A percentile compares a stretch with the other conserved stretches of the same genome.
Evolutionary conservation across 1,139 yeast genomes (phyloP).

Genomic region (Hemisphaericaspora lyxosophila): DNA sequence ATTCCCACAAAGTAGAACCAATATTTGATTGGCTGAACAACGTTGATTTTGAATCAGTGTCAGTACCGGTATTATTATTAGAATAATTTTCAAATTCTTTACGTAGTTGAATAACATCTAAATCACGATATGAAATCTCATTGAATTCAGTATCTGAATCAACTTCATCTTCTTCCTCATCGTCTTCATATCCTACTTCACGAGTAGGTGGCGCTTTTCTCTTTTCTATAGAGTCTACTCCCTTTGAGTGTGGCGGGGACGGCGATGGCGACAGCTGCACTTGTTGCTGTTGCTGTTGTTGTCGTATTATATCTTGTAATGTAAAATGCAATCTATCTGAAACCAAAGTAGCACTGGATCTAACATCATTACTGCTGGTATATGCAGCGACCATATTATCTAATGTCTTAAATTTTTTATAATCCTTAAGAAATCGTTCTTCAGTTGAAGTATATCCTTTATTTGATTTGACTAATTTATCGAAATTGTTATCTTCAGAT

Average conservation of each 20-base stretch:
- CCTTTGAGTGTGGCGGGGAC: background rate
- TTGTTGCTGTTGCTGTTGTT: conserved; percentile 11
- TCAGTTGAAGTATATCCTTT: conserved; percentile 26
- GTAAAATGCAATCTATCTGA: conserved; percentile 13
- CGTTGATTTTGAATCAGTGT: conserved; percentile 15
- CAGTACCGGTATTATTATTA: conserved; percentile 7
- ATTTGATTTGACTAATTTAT: conserved; percentile 21
- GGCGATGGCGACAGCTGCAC: background rate
- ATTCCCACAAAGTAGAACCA: conserved; percentile 60
- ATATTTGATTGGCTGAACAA: conserved; percentile 17
- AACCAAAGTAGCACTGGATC: conserved; percentile 15
- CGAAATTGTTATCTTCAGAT: conserved; percentile 25
- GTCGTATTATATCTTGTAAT: conserved; percentile 31
- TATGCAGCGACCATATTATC: conserved; percentile 34
- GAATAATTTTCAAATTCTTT: conserved; percentile 22
- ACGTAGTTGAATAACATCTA: conserved; percentile 30
- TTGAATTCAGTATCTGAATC: conserved; percentile 20
- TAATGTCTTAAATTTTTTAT: conserved; percentile 32
- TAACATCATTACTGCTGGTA: conserved; percentile 8
- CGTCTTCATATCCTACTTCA: conserved; percentile 16
- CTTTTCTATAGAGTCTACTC: background rate
- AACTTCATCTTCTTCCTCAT: conserved; percentile 16
- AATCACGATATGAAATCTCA: conserved; percentile 22
- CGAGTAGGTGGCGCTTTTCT: conserved; percentile 6
- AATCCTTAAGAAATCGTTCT: conserved; percentile 35